Evolutionary conservation across 2,329 filamentous ascomycete genomes (phyloP).

Genomic region (Colletotrichum neosansevieriae): DNA sequence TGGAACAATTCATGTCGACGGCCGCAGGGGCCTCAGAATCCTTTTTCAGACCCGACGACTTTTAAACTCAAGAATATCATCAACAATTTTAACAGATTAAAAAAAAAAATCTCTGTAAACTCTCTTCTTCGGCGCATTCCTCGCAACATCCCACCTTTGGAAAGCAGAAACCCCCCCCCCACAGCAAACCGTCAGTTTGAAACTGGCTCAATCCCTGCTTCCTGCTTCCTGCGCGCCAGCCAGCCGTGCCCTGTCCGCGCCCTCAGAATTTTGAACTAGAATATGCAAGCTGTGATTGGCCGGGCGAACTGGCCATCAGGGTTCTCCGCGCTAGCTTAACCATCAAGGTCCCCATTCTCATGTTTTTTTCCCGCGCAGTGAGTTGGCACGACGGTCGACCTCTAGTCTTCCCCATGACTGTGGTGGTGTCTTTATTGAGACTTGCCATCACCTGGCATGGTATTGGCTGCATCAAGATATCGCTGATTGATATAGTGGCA

Average conservation of each 20-base stretch:
- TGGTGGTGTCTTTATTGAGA: background rate
- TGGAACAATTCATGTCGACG: too few relatives aligned
- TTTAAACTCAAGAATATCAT: background rate
- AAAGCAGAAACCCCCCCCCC: background rate
- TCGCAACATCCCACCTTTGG: background rate
- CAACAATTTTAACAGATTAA: background rate
- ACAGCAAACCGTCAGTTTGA: constrained; percentile 12
- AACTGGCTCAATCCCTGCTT: constrained; percentile 29
- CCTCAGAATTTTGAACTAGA: constrained; percentile 8
- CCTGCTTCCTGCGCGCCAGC: background rate
- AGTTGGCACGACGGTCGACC: background rate
- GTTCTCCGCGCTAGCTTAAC: constrained; percentile 36
- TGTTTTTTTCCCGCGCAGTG: constrained; percentile 5
- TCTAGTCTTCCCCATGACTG: constrained; percentile 1
- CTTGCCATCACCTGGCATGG: background rate
- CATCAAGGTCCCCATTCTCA: constrained; percentile 34
- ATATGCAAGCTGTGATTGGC: constrained; percentile 20
- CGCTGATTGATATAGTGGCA: background rate
- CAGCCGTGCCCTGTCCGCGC: constrained; percentile 8
- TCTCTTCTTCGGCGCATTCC: background rate
- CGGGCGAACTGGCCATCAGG: constrained; percentile 20
- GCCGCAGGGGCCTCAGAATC: too few relatives aligned
- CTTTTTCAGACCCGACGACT: too few relatives aligned
- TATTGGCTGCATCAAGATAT: background rate
- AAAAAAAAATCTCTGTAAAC: background rate